Evolutionary conservation across 305 asterid genomes (phyloP), one percentile per base, ranked within the genome.

Genomic region (Fraxinus sp.): DNA sequence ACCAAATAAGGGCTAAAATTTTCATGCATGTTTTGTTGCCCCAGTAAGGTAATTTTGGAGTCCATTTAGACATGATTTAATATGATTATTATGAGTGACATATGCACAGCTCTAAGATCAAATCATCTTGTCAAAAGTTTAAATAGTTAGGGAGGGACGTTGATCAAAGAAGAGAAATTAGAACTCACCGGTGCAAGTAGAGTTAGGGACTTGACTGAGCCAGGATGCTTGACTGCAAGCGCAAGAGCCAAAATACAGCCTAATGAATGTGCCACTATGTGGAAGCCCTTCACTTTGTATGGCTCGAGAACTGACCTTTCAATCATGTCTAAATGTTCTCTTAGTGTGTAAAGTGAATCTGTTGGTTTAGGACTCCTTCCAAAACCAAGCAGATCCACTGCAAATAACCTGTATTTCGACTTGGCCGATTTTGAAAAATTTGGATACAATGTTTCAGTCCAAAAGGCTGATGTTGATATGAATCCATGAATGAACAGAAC

Each of bases 231-330:
- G 71, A 92, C 97, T 0, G 99, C 97, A 1, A 96, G 95, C 5
- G 99, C 99, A 1, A 96, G 91, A 14, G 99, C 99, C 83, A 96
- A 86, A 82, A 96, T 90, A 91, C 99, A 94, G 0, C 99, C 99
- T 70, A 96, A 86, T 0, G 99, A 96, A 79, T 96, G 99, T 0
- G 99, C 99, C 43, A 96, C 98, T 26, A 96, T 94, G 91, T 96
- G 99, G 81, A 96, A 92, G 0, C 96, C 91, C 43, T 92, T 94
- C 16, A 96, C 98, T 0, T 87, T 88, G 88, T 94, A 82, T 0
- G 93, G 79, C 55, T 89, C 91, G 1, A 96, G 80, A 4, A 94
- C 99, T 0, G 98, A 94, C 16, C 80, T 87, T 26, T 96, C 96
- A 18, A 96, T 94, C 98, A 92, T 94, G 70, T 96, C 98, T 87